Conservation (phyloP, 768 basidiomycete genomes). For the Auricularia heimuer region DNA sequence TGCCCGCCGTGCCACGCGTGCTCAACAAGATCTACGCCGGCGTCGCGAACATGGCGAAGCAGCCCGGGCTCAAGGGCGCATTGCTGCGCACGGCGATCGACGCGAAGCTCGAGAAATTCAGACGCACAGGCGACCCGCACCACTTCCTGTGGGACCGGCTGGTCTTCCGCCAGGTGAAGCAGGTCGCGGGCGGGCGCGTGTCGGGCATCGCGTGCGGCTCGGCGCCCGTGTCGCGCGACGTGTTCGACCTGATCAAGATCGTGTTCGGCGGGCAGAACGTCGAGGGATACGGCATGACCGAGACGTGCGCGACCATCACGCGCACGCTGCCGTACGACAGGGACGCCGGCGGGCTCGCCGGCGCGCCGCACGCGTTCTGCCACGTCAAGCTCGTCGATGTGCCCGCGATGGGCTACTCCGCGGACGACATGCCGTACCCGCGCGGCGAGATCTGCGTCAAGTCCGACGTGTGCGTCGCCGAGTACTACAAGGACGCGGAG, state of each 20-base stretch:
- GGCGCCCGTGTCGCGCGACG: conserved; percentile 78
- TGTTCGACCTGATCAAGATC: conserved; percentile 86
- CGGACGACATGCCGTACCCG: conserved; percentile 80
- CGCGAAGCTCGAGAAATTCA: conserved; percentile 62
- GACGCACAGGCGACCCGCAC: conserved; percentile 52
- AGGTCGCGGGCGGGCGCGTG: conserved; percentile 53
- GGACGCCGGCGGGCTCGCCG: conserved; percentile 65
- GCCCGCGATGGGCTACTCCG: conserved; percentile 76
- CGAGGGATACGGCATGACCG: conserved; percentile 92
- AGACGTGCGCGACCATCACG: conserved; percentile 59
- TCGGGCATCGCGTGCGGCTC: conserved; percentile 64
- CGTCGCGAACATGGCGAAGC: conserved; percentile 39
- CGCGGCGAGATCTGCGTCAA: conserved; percentile 81
- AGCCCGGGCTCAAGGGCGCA: conserved; percentile 63
- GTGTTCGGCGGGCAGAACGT: conserved; percentile 60
- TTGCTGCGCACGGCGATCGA: conserved; percentile 76
- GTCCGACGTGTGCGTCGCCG: conserved; percentile 49
- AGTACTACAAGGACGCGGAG: conserved; percentile 77
- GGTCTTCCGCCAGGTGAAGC: conserved; percentile 78
- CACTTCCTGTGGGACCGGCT: conserved; percentile 84
- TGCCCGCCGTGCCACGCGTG: conserved; percentile 82
- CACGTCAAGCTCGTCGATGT: conserved; percentile 90
- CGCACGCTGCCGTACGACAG: conserved; percentile 52
- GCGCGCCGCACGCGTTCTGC: conserved; percentile 61
- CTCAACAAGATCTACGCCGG: conserved; percentile 69